Evolutionary conservation across 208 protist species (phyloP), one percentile per base, ranked within the genome.

Genomic region (Trypanosoma scelopori): DNA sequence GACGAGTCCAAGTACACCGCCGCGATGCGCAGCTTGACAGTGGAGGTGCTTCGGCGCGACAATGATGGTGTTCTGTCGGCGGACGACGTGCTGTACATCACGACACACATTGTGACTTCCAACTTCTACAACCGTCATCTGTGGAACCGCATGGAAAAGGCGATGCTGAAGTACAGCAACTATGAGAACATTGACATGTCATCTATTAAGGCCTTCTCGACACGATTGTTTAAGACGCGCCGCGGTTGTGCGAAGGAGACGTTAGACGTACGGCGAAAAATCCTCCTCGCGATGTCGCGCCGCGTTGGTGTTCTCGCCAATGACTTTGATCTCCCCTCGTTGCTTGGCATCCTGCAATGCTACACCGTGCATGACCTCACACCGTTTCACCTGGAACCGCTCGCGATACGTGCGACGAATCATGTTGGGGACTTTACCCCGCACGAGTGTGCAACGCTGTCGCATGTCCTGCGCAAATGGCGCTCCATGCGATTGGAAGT

Each of bases 71-170:
- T 94, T 25, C 67, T 96, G n/a, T 82, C 82, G 13, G 82, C 87
- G 1, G 85, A 93, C 51, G 90, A 96, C 65, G 87, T 96, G 48
- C 68, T 96, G 41, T 96, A 92, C 63, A 66, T 96, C 15, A 79
- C 85, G 20, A 94, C 90, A 18, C 81, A 93, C 74, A 79, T 94
- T 50, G 79, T 93, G 48, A 74, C 79, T 3, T 74, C 85, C 1
- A 96, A 96, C 69, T 96, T 91, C 51, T 96, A 96, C 74, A 93
- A 96, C 57, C 80, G 87, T 16, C 85, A 93, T 55, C 52, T 96
- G 60, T 96, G 90, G 87, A 91, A 96, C 48, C 81, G 87, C 13
- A 78, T 96, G 78, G 87, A 96, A 67, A 66, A 60, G 53, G 47
- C 85, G 41, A 56, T 95, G 69, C 20, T 73, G 39, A 69, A 77